A percentile compares a stretch with the other conserved stretches of the same genome.
Evolutionary conservation across 208 protist genomes (phyloP).

Genomic region (Trichomonas gallinae): DNA sequence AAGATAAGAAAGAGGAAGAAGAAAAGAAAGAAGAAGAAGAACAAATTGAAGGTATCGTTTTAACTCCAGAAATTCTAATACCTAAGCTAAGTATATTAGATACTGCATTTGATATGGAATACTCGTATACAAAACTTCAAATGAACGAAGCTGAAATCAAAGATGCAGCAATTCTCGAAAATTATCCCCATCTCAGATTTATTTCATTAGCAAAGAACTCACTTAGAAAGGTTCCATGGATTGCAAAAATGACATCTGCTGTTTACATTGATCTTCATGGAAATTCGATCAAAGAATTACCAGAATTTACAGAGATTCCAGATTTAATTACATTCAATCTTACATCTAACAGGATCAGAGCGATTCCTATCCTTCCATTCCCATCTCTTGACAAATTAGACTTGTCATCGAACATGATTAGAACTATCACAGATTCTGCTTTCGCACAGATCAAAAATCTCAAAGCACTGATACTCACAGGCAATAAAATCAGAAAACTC

Average conservation of each 20-base stretch:
- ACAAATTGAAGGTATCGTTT: background rate
- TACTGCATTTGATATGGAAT: background rate
- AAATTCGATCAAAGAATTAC: background rate
- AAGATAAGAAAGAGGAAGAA: background rate
- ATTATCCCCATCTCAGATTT: slow-evolving; percentile 11
- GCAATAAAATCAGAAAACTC: background rate
- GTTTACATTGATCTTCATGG: background rate
- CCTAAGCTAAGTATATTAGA: background rate
- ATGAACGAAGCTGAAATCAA: slow-evolving; percentile 8
- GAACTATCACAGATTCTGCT: background rate
- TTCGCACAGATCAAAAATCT: background rate
- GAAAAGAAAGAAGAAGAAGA: background rate
- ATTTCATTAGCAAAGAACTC: background rate
- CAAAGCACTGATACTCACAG: background rate
- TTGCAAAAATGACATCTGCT: background rate
- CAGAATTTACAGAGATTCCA: background rate
- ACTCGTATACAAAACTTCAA: background rate
- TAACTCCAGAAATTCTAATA: background rate
- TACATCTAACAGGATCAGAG: background rate
- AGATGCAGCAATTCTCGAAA: background rate
- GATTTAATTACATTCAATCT: background rate
- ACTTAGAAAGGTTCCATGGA: background rate
- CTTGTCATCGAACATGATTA: background rate
- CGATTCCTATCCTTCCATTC: background rate
- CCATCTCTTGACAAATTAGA: background rate